Evolutionary conservation across 176 grass and related monocot species (phyloP), one percentile per base, ranked within the genome.

Genomic region (Rhynchospora tenuis): DNA sequence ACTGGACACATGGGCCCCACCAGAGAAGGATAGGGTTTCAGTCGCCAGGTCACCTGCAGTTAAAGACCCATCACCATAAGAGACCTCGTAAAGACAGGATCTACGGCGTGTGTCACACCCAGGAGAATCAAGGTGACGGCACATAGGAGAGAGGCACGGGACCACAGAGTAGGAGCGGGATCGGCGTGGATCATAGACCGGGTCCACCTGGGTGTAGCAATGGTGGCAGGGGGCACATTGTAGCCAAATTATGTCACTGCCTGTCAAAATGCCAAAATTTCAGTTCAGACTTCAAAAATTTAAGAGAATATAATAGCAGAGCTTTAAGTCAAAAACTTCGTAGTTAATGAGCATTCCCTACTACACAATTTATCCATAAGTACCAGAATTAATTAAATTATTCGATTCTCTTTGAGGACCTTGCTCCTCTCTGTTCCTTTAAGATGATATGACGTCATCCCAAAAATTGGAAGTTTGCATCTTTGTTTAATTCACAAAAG

Each of bases 21-120:
- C 84, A 15, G 87, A 61, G 86, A 98, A 98, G 26, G 88, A 93
- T 5, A 98, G 90, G 7, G 93, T 95, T 84, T 98, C 96, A 9
- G 86, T 98, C 1, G 89, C 92, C 57, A 95, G 93, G 45, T 98
- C 88, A 22, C 96, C 93, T 0, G 88, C 80, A 5, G 96, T 98
- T 59, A 98, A 43, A 27, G 96, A 98, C 4, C 96, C 96, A 78
- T 98, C 96, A 11, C 96, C 93, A 84, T 98, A 98, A 1, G 96
- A 90, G 16, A 99, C 96, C 88, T 93, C 91, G 88, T 99, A 99
- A 22, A 91, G 80, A 91, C 96, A 99, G 20, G 91, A 84, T 38
- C 43, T 43, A 45, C 89, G 93, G 22, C 89, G 90, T 22, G 92
- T 78, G 88, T 99, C 89, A 51, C 96, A 99, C 16, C 95, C 95